Percentiles rank a stretch among this genome's conserved stretches.
Conservation (phyloP, 1,284 basidiomycete species). For the Pseudozyma hubeiensis region DNA sequence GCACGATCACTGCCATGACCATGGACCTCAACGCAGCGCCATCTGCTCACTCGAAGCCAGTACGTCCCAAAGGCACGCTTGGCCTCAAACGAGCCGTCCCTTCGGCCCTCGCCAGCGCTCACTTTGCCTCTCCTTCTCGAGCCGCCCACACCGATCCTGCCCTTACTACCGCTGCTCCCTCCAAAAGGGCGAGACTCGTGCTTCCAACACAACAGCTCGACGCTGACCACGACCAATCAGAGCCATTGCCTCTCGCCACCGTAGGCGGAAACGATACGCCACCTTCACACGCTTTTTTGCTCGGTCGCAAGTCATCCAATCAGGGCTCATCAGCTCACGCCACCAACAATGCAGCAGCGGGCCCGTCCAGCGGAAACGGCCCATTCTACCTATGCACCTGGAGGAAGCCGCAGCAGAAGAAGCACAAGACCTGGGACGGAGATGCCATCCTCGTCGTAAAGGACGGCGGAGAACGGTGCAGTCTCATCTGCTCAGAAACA, state of each 20-base stretch:
- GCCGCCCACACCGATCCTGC: background rate
- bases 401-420: conserved; percentile 80
- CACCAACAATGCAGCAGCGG: conserved; percentile 9
- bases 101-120: conserved; percentile 11
- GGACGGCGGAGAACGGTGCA: conserved; percentile 42
- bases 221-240: conserved; percentile 6
- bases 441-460: conserved; percentile 67
- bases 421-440: conserved; percentile 89
- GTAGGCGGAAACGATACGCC: conserved; percentile 16
- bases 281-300: conserved; percentile 29
- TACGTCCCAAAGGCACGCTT: conserved; percentile 33
- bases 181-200: conserved; percentile 36
- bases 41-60: conserved; percentile 13
- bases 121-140: conserved; percentile 10
- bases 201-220: conserved; percentile 33
- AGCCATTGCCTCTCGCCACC: background rate
- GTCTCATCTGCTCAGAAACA: conserved; percentile 53
- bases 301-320: conserved; percentile 25
- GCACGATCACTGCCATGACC: background rate
- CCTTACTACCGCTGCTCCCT: background rate
- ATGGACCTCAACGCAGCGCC: conserved; percentile 12
- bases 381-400: conserved; percentile 64
- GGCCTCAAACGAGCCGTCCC: conserved; percentile 27
- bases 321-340: background rate
- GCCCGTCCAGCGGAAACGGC: conserved; percentile 29